Evolutionary conservation across 2,329 filamentous ascomycete species (phyloP), one percentile per base, ranked within the genome.

Genomic region (Pseudopithomyces chartarum): DNA sequence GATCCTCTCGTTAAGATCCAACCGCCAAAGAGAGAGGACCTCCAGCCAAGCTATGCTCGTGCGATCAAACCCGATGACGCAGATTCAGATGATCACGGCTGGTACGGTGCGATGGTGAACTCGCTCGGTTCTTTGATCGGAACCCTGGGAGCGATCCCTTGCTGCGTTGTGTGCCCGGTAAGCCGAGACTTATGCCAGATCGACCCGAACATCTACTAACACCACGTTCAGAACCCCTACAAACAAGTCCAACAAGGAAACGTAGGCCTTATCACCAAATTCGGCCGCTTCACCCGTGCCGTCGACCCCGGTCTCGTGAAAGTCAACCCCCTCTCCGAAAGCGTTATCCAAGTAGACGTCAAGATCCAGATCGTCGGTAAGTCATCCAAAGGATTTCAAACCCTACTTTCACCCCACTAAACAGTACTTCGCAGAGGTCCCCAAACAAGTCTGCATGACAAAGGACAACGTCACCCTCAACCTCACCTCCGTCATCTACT

Each of bases 391-490:
- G n/a, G n/a, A n/a, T n/a, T n/a, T n/a, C n/a, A n/a, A n/a, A n/a
- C n/a, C n/a, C n/a, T n/a, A n/a, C n/a, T n/a, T n/a, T n/a, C n/a
- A n/a, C 45, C 7, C 44, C 36, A 26, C 6, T 17, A 19, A 32
- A 15, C 6, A 2, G 8, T 6, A 26, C n/a, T 5, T 12, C 8
- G 20, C 68, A 78, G 90, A 99, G 82, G 95, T 99, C 22, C 94
- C 94, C 17, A 88, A 93, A 79, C 95, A 99, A 79, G 87, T 94
- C 60, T 98, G 95, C 84, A 99, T 99, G 93, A 99, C 95, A 76
- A 98, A 98, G 82, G 95, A 99, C 83, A 99, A 99, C 71, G 95
- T 98, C 62, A 96, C 91, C 44, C 84, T 99, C 40, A 89, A 93
- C 69, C 84, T 99, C 65, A 98, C 93, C 46, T 96, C 91, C 6